Conservation (phyloP, 192 early-diverging fungal species). For the Gryganskiella cystojenkinii region DNA sequence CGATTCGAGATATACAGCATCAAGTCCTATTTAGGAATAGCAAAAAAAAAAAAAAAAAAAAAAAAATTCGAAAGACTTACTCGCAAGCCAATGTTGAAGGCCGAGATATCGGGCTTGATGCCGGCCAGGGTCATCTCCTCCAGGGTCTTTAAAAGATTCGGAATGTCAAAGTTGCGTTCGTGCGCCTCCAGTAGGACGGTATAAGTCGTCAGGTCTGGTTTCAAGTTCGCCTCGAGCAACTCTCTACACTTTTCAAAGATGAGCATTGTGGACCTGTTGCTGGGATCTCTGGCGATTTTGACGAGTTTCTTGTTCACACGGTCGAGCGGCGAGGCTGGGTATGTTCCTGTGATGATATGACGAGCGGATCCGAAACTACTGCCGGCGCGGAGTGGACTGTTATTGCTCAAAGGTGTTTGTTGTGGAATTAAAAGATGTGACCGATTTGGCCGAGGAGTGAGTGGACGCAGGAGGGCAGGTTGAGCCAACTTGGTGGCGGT, state of each 20-base stretch:
- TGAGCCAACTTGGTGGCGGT: no score
- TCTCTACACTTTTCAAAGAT: conserved; percentile 51
- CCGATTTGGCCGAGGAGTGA: no score
- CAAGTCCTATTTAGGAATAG: no score
- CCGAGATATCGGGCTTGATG: conserved; percentile 43
- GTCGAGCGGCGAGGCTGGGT: conserved; percentile 26
- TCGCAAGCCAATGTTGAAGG: conserved; percentile 53
- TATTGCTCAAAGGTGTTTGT: background rate
- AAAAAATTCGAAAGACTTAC: conserved; percentile 24
- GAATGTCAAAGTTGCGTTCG: conserved; percentile 21
- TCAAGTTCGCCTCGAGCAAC: conserved; percentile 46
- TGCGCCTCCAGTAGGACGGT: conserved; percentile 49
- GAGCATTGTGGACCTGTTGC: conserved; percentile 11
- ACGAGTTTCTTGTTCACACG: conserved; percentile 22
- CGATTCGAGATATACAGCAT: no score
- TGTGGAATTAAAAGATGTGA: no score
- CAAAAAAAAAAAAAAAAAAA: no score
- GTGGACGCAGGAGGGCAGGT: no score
- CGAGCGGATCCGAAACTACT: background rate
- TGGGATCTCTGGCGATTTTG: conserved; percentile 10
- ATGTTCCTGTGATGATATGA: conserved; percentile 36
- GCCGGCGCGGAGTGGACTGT: background rate
- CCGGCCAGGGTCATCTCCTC: conserved; percentile 49
- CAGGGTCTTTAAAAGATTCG: conserved; percentile 30
- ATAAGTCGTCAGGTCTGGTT: conserved; percentile 56